Evolutionary conservation across 768 basidiomycete species (phyloP), one percentile per base, ranked within the genome.

Genomic region (Lactarius hatsudake): DNA sequence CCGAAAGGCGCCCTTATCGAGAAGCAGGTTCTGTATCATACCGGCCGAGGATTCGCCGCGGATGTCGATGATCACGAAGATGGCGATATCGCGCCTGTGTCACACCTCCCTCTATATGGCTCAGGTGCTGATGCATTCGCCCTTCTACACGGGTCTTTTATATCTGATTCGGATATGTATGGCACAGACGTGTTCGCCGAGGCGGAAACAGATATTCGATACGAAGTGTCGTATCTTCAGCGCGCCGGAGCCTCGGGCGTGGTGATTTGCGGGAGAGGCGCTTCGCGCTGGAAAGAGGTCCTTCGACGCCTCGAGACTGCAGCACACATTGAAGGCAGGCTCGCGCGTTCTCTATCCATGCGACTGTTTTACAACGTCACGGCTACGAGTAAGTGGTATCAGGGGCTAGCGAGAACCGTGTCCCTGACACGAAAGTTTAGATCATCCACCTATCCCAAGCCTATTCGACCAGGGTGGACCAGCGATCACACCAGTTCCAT

Each of bases 1-100:
- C 93, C 93, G 0, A 91, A 89, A 71, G 81, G 79, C 63, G 93
- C 91, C 1, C 74, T 84, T 40, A 72, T 93, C 13, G 93, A 94
- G 74, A 92, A 91, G 71, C 92, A 94, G 73, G 85, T 88, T 2
- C 69, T 91, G 8, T 73, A 86, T 13, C 90, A 93, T 71, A 91
- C 88, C 0, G 89, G 90, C 3, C 82, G 83, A 42, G 83, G 81
- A 64, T 68, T 75, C n/a, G 62, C 81, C 17, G 62, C 69, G 5
- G 83, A 83, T 61, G 84, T 84, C 60, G 84, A 84, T 60, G 84
- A 84, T 30, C 28, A 30, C 59, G 84, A 84, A 42, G 84, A 84
- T 38, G 83, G 78, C n/a, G 84, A 84, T 59, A 36, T 68, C 1
- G 73, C 73, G 5, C 59, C 79, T 36, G 74, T 81, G 55, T 71